Evolutionary conservation across 2,329 filamentous ascomycete genomes (phyloP).

Genomic region (Aspergillus fructus): DNA sequence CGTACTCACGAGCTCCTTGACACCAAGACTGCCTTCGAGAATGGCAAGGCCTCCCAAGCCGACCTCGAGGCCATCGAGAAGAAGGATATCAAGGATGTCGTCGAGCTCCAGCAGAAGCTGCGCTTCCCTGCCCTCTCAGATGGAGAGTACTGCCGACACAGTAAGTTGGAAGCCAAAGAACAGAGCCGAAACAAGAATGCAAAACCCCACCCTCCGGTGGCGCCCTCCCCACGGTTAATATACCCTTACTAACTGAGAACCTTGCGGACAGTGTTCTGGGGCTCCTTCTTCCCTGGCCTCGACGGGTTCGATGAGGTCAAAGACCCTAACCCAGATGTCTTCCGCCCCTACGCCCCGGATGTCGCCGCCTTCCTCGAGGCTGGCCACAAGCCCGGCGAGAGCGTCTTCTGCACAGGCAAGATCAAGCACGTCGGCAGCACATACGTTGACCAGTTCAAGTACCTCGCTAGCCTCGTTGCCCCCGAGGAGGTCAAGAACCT

Average conservation of each 20-base stretch:
- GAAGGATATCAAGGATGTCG: conserved; percentile 63
- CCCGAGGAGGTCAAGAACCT: conserved; percentile 63
- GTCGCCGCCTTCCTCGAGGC: conserved; percentile 62
- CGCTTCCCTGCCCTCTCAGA: conserved; percentile 65
- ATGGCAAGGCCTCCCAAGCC: conserved; percentile 54
- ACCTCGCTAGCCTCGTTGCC: conserved; percentile 59
- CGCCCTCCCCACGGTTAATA: neutral
- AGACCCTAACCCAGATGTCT: conserved; percentile 51
- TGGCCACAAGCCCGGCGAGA: conserved; percentile 56
- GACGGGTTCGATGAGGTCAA: conserved; percentile 56
- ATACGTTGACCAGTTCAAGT: conserved; percentile 59
- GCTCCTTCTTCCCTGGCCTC: conserved; percentile 55
- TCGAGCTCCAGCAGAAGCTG: conserved; percentile 63
- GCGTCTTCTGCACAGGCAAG: conserved; percentile 58
- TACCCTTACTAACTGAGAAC: conserved; percentile 3
- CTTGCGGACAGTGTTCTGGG: conserved; percentile 52
- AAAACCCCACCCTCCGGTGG: neutral
- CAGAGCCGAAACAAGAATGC: neutral
- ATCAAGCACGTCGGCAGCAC: conserved; percentile 58
- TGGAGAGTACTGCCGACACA: conserved; percentile 62
- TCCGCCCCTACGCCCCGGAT: conserved; percentile 60
- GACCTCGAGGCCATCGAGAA: conserved; percentile 64
- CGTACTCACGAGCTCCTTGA: conserved; percentile 63
- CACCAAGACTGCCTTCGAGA: conserved; percentile 57
- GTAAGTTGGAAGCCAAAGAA: conserved; percentile 23